Evolutionary conservation across 169 alveolate genomes (phyloP).

Genomic region (Cyclospora cayetanensis): DNA sequence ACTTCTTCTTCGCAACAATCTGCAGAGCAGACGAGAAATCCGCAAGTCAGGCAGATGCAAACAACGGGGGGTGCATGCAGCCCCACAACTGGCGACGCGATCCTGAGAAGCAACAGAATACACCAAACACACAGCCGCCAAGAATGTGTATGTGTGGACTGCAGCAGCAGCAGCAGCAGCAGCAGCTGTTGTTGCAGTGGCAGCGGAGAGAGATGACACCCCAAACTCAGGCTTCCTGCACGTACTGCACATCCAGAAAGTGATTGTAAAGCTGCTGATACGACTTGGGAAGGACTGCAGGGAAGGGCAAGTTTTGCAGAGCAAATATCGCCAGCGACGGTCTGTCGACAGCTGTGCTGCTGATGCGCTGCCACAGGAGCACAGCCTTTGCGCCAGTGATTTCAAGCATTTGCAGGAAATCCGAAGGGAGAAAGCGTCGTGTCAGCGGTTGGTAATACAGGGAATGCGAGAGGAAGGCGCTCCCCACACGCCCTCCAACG

Average conservation of each 20-base stretch:
- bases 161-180: neutral
- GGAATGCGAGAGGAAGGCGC: neutral
- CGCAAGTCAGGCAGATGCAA: constrained; percentile 18
- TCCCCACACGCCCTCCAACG: neutral
- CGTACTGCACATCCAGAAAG: constrained; percentile 30
- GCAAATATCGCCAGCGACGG: neutral
- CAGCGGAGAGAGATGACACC: neutral
- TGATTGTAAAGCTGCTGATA: constrained; percentile 47
- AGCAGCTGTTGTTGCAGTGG: neutral
- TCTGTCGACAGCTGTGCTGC: neutral
- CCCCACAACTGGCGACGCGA: neutral
- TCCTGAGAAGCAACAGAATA: neutral
- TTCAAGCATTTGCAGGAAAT: neutral
- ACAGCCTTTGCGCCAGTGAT: neutral
- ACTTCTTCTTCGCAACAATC: constrained; percentile 40
- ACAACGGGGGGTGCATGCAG: neutral
- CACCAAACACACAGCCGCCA: neutral
- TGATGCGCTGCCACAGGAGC: neutral
- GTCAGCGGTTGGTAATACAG: constrained; percentile 10
- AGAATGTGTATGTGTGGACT: neutral
- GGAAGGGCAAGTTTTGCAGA: neutral
- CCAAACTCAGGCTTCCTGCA: neutral
- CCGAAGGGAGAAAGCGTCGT: constrained; percentile 13
- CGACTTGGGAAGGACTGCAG: neutral
- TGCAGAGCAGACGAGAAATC: constrained; percentile 1